Evolutionary conservation across 257 asterid species (phyloP).

Genomic region (Nicotiana noctiflora): DNA sequence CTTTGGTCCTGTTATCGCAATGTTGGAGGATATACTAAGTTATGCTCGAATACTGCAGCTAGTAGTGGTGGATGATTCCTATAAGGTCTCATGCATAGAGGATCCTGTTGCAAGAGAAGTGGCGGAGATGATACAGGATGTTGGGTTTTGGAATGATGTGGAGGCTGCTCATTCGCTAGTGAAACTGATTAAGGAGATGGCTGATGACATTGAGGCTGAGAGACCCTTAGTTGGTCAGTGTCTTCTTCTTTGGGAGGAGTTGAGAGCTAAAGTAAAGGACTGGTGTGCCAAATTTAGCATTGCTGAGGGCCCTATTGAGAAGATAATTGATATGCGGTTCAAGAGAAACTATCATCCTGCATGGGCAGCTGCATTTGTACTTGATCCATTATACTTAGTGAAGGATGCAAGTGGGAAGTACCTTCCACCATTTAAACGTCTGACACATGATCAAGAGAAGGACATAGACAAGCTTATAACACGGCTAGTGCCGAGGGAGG

Average conservation of each 20-base stretch:
- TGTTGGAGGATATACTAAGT: slow-evolving; percentile 68
- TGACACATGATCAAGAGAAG: slow-evolving; percentile 73
- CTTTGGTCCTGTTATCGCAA: slow-evolving; percentile 34
- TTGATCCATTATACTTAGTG: slow-evolving; percentile 64
- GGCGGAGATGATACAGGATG: slow-evolving; percentile 47
- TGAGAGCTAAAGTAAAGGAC: slow-evolving; percentile 47
- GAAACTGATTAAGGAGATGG: slow-evolving; percentile 54
- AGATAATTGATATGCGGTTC: slow-evolving; percentile 48
- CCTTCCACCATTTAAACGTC: slow-evolving; percentile 73
- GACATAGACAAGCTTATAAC: slow-evolving; percentile 67
- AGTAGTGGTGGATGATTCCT: slow-evolving; percentile 57
- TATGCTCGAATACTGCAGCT: slow-evolving; percentile 50
- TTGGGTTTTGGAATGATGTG: slow-evolving; percentile 60
- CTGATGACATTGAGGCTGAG: slow-evolving; percentile 61
- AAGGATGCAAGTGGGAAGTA: slow-evolving; percentile 70
- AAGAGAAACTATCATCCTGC: slow-evolving; percentile 71
- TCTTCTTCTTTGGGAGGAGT: slow-evolving; percentile 78
- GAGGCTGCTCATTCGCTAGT: slow-evolving; percentile 64
- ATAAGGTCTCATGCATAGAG: slow-evolving; percentile 42
- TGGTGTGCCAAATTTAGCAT: slow-evolving; percentile 64
- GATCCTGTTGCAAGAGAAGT: slow-evolving; percentile 47
- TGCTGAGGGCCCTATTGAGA: slow-evolving; percentile 45
- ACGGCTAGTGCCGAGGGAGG: slow-evolving; percentile 59
- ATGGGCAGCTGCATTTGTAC: slow-evolving; percentile 85
- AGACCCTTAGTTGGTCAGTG: slow-evolving; percentile 77